A percentile compares a stretch with the other conserved stretches of the same genome.
phyloP scores from a whole-genome alignment of 2,329 filamentous ascomycete species.

The Sclerotinia subarctica region DNA sequence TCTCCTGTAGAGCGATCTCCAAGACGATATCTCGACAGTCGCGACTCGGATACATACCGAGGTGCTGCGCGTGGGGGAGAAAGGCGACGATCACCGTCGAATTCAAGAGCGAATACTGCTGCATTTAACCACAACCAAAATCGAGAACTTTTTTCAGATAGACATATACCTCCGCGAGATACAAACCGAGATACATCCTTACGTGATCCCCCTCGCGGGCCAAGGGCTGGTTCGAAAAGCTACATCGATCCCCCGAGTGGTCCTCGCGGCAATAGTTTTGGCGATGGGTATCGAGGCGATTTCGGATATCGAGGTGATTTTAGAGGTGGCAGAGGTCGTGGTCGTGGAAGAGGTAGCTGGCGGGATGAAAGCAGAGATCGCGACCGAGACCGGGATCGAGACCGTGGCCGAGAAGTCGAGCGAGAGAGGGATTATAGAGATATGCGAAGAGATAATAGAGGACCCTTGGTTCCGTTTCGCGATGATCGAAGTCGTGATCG shows the following conservation, averaged over 20 bases:
- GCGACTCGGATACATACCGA: conserved; percentile 29
- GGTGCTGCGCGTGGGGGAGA: conserved; percentile 34
- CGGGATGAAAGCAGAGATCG: conserved; percentile 58
- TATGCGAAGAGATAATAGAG: conserved; percentile 18
- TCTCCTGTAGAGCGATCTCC: conserved; percentile 21
- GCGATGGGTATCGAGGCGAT: conserved; percentile 57
- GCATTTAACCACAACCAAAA: conserved; percentile 16
- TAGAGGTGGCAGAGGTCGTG: conserved; percentile 55
- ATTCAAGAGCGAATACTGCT: conserved; percentile 38
- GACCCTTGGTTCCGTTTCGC: conserved; percentile 13
- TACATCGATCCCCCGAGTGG: conserved; percentile 59
- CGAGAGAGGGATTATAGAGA: conserved; percentile 51
- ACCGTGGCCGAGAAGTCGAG: conserved; percentile 49
- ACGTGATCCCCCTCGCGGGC: conserved; percentile 75
- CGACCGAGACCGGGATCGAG: conserved; percentile 60
- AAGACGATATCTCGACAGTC: conserved; percentile 19
- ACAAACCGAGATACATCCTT: conserved; percentile 42
- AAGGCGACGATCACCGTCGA: conserved; percentile 47
- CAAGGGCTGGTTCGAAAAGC: conserved; percentile 59
- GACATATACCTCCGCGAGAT: conserved; percentile 26
- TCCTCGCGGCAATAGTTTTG: conserved; percentile 64
- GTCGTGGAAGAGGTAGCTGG: conserved; percentile 36
- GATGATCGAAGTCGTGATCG: conserved; percentile 27
- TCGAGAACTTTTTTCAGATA: conserved; percentile 18
- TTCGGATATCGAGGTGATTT: conserved; percentile 51